Conservation (phyloP, 345 rosid species). For the Adansonia digitata region DNA sequence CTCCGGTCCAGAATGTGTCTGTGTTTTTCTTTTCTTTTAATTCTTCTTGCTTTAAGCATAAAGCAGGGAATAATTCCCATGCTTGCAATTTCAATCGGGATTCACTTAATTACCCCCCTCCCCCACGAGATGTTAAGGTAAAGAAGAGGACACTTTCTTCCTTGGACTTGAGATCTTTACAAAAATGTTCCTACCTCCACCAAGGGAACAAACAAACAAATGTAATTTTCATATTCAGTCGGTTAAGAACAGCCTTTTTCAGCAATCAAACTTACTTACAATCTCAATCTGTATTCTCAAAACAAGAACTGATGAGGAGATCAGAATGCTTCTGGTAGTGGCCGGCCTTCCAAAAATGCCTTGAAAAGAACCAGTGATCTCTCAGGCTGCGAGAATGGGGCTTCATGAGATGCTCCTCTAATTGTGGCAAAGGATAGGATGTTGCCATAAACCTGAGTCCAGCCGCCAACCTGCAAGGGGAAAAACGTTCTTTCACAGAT, state of each 20-base stretch:
- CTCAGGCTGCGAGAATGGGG: slow-evolving; percentile 93
- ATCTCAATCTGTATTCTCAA: slow-evolving; percentile 16
- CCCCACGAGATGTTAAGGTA: not conserved
- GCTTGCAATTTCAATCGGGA: not conserved
- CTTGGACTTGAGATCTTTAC: slow-evolving; percentile 18
- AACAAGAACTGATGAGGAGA: slow-evolving; percentile 17
- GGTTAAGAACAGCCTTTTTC: slow-evolving; percentile 17
- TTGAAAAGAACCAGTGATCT: slow-evolving; percentile 84
- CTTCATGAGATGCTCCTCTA: slow-evolving; percentile 95
- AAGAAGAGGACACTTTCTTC: not conserved
- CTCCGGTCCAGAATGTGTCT: too few relatives aligned
- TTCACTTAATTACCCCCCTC: not conserved
- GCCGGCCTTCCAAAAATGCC: slow-evolving; percentile 54
- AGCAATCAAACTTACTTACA: slow-evolving; percentile 29
- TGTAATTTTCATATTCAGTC: slow-evolving; percentile 19
- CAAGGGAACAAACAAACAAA: slow-evolving; percentile 21
- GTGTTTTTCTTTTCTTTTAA: too few relatives aligned
- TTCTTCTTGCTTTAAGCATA: too few relatives aligned
- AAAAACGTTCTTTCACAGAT: not conserved
- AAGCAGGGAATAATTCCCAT: not conserved
- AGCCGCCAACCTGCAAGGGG: slow-evolving; percentile 76
- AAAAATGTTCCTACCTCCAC: slow-evolving; percentile 20
- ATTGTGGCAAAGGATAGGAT: slow-evolving; percentile 87
- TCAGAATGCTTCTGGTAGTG: slow-evolving; percentile 77
- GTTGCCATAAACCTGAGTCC: slow-evolving; percentile 91